Conservation (phyloP, 2,329 filamentous ascomycete species). For the Claviceps lovelessii region DNA sequence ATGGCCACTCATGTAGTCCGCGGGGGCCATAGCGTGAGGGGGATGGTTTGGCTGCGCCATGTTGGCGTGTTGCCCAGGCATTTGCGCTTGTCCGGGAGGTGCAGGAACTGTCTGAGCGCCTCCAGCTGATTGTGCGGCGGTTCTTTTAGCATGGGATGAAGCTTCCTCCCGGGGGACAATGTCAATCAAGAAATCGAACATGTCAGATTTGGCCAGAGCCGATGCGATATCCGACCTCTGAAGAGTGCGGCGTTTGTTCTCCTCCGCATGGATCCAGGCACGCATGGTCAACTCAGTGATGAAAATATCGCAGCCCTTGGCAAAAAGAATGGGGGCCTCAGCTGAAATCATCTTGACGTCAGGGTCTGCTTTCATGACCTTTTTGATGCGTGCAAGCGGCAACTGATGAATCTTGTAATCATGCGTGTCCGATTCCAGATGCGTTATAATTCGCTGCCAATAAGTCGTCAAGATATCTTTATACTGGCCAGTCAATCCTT, state of each 20-base stretch:
- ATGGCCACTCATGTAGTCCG: constrained; percentile 51
- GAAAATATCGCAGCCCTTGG: constrained; percentile 97
- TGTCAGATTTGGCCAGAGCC: constrained; percentile 90
- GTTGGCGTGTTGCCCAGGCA: constrained; percentile 36
- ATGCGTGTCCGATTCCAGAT: constrained; percentile 86
- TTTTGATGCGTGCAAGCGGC: constrained; percentile 95
- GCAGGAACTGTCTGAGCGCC: constrained; percentile 31
- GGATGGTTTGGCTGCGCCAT: constrained; percentile 42
- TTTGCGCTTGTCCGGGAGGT: constrained; percentile 34
- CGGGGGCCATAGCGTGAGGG: constrained; percentile 41
- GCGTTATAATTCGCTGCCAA: constrained; percentile 96
- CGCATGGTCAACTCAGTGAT: constrained; percentile 98
- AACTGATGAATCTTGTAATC: constrained; percentile 98
- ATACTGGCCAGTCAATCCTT: constrained; percentile 82
- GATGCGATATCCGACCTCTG: constrained; percentile 95
- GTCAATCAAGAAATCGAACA: constrained; percentile 99
- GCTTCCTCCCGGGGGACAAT: constrained; percentile 96
- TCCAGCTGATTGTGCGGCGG: constrained; percentile 35
- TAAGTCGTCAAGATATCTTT: constrained; percentile 97
- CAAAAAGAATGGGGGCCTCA: constrained; percentile 92
- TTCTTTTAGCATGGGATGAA: constrained; percentile 67
- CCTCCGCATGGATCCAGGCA: constrained; percentile 97
- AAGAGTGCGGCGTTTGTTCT: constrained; percentile 92
- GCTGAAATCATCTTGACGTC: constrained; percentile 99
- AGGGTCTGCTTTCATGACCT: constrained; percentile 98